phyloP scores from a whole-genome alignment of 106 monocot genomes.

The Phalaenopsis equestris region DNA sequence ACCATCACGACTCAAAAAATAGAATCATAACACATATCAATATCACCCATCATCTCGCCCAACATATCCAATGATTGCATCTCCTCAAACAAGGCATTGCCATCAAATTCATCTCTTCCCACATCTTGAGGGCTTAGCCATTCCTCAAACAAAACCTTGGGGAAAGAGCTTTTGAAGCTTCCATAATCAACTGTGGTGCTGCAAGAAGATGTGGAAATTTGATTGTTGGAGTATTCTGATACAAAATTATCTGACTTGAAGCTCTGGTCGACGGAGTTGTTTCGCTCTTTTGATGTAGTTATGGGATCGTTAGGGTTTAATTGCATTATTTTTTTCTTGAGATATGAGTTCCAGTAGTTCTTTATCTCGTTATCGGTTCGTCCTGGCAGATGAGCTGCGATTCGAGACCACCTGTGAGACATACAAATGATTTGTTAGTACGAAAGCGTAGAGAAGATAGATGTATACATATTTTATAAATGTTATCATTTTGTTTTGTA shows the following conservation, averaged over 20 bases:
- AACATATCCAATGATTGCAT: not conserved
- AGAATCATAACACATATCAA: not conserved
- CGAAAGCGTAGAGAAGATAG: no score
- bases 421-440: not conserved
- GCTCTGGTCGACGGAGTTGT: not conserved
- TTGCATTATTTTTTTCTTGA: not conserved
- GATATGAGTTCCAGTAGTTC: slow-evolving; percentile 11
- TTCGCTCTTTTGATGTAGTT: not conserved
- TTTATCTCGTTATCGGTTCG: slow-evolving; percentile 7
- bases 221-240: not conserved
- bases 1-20: not conserved
- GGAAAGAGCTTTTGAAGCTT: not conserved
- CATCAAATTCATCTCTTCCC: not conserved
- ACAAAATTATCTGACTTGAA: not conserved
- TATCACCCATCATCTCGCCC: not conserved
- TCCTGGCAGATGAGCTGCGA: not conserved
- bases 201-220: not conserved
- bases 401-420: slow-evolving; percentile 2
- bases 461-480: no score
- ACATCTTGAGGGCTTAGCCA: not conserved
- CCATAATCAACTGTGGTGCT: not conserved
- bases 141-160: not conserved
- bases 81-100: not conserved
- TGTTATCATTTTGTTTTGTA: no score
- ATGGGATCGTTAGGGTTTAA: not conserved